Base-by-base conservation (phyloP, 2,329 filamentous ascomycete genomes). In the Colletotrichum tropicale region DNA sequence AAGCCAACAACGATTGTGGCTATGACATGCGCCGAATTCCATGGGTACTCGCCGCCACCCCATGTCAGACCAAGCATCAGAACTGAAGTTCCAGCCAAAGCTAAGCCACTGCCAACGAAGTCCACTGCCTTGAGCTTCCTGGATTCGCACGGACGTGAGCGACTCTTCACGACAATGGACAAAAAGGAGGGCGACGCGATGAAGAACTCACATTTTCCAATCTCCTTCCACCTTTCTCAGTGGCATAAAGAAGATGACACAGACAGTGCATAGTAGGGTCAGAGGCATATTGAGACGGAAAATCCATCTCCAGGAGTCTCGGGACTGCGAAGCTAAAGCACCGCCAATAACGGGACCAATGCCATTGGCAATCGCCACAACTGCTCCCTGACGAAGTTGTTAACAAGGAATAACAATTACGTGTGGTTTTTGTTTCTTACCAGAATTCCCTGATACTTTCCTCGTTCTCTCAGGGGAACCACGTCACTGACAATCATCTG, bases 41-140 rank as follows among this genome's bases (percentile, higher is more conserved):
- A 93, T 1, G 86, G 79, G 77, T 91, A 91, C 76, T 91, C 85
- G 56, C 88, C 88, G 2, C 91, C 92, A 28, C 91, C 91, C 90
- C 91, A 93, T 4, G 90, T 90, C 38, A 91, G 77, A 0, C 89
- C 87, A 1, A 90, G 79, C 71, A 91, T 84, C 3, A 90, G 79
- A 2, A 90, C 81, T 0, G 86, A 84, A 7, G 88, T 88, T 2
- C 86, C 85, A 1, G 82, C 85, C 8, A 91, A 81, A 8, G 88
- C 86, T 0, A 72, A 48, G 36, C 36, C 38, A 9, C 70, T 61
- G 5, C 70, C 64, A 13, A 72, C 28, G 67, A 89, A 90, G 74
- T 90, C 89, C 4, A 91, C 84, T 0, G 88, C 87, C 67, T 85
- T 86, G 8, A 91, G 79, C 66, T 90, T 91, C 15, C 84, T 84